Percentiles rank a stretch among this genome's conserved stretches.
phyloP scores from a whole-genome alignment of 1,284 basidiomycete species.

The Marasmius sp. region DNA sequence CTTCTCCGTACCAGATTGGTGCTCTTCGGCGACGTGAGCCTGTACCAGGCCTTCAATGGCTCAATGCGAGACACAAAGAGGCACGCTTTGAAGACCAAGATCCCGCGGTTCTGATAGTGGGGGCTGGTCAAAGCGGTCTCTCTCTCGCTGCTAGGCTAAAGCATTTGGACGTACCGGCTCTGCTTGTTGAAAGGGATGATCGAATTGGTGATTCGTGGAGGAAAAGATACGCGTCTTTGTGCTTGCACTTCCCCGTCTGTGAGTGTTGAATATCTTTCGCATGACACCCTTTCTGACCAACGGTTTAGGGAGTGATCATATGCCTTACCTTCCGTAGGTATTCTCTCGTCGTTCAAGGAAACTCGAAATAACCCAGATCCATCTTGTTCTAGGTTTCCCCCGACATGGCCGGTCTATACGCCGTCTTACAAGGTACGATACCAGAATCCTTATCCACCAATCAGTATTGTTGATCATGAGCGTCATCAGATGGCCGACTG shows the following conservation, averaged over 20 bases:
- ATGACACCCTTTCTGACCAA: conserved; percentile 3
- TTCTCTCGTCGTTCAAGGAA: not conserved
- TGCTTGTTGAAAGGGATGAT: conserved; percentile 58
- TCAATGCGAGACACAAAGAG: conserved; percentile 20
- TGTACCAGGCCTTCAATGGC: conserved; percentile 16
- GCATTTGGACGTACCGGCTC: conserved; percentile 48
- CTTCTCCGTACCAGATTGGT: conserved; percentile 36
- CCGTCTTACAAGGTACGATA: conserved; percentile 51
- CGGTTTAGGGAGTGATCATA: conserved; percentile 51
- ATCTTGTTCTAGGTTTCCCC: conserved; percentile 45
- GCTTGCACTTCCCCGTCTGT: conserved; percentile 68
- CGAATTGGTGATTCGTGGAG: conserved; percentile 66
- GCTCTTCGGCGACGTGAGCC: conserved; percentile 20
- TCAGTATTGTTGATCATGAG: not conserved
- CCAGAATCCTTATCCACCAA: not conserved
- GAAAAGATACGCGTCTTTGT: conserved; percentile 59
- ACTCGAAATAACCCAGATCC: not conserved
- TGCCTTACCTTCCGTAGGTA: conserved; percentile 49
- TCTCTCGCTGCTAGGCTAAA: conserved; percentile 62
- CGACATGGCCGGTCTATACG: conserved; percentile 62
- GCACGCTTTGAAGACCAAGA: conserved; percentile 26
- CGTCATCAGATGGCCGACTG: conserved; percentile 60
- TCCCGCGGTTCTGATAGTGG: conserved; percentile 16
- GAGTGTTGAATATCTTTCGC: conserved; percentile 28
- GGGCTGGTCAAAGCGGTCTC: conserved; percentile 49